Percentiles rank a stretch among this genome's conserved stretches.
Conservation (phyloP, 2,329 filamentous ascomycete species). For the Fusarium acutatum region DNA sequence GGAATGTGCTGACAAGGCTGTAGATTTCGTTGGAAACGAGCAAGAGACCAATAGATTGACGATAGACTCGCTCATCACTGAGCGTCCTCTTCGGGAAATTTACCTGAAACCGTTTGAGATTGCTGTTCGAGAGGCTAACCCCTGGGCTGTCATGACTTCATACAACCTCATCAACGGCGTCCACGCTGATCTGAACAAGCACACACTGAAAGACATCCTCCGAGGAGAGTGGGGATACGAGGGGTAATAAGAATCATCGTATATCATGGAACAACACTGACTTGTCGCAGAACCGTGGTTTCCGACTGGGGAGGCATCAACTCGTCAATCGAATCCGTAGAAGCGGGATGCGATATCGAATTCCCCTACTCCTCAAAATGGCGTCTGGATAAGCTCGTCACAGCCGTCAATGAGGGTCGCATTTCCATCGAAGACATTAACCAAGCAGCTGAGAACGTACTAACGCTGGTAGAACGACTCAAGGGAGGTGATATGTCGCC, state of each 20-base stretch:
- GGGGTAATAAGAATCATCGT: conserved; percentile 50
- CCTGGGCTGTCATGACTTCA: conserved; percentile 74
- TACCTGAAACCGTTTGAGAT: conserved; percentile 82
- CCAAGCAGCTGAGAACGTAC: conserved; percentile 65
- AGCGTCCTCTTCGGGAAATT: conserved; percentile 72
- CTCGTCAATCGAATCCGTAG: conserved; percentile 63
- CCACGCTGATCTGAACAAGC: conserved; percentile 62
- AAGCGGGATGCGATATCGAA: conserved; percentile 66
- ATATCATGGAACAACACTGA: conserved; percentile 6
- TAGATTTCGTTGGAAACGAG: conserved; percentile 76
- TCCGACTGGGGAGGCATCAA: conserved; percentile 69
- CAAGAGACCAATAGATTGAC: conserved; percentile 67
- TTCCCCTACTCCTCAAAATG: conserved; percentile 66
- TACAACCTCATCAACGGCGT: conserved; percentile 74
- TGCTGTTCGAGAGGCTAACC: conserved; percentile 72
- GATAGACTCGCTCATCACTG: conserved; percentile 70
- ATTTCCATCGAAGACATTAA: conserved; percentile 62
- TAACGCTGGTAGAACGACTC: conserved; percentile 68
- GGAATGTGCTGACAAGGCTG: not conserved
- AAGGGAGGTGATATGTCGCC: conserved; percentile 66
- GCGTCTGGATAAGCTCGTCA: conserved; percentile 65
- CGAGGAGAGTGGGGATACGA: conserved; percentile 71
- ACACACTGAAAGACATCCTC: conserved; percentile 65
- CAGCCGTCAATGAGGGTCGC: conserved; percentile 59
- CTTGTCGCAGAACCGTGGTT: conserved; percentile 57